These are phyloP conservation scores for Platismatia glauca DNA, from an alignment of 495 filamentous ascomycete genomes.

Conservation along the genomic window DNA sequence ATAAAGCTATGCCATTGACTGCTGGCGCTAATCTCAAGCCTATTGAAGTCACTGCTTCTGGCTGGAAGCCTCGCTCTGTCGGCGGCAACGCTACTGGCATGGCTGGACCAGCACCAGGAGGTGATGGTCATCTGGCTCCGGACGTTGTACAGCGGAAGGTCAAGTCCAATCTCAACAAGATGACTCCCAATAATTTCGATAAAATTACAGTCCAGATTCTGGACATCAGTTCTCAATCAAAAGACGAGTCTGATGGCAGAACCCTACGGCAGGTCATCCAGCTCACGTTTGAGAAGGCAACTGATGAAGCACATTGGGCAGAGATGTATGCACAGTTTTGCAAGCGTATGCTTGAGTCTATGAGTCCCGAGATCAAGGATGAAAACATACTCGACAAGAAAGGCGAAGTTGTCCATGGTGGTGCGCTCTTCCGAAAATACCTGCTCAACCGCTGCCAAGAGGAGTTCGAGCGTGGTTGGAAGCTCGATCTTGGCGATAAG, in stretches of 20 bases:
- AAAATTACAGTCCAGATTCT: slow-evolving; percentile 90
- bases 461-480: slow-evolving; percentile 98
- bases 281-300: slow-evolving; percentile 97
- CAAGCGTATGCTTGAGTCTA: slow-evolving; percentile 89
- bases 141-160: slow-evolving; percentile 97
- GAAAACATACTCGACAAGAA: slow-evolving; percentile 83
- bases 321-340: slow-evolving; percentile 99
- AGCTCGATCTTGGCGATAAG: slow-evolving; percentile 73
- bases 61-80: slow-evolving; percentile 87
- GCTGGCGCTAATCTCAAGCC: slow-evolving; percentile 70
- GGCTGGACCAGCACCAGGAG: slow-evolving; percentile 47
- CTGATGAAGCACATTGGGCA: slow-evolving; percentile 97
- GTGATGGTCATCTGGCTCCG: slow-evolving; percentile 62
- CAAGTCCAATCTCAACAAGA: slow-evolving; percentile 97
- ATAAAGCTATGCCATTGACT: slow-evolving; percentile 81
- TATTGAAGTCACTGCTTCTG: slow-evolving; percentile 55
- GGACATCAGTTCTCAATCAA: slow-evolving; percentile 85
- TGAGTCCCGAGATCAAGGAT: slow-evolving; percentile 92
- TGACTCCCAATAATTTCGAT: slow-evolving; percentile 99
- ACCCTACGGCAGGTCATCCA: slow-evolving; percentile 97
- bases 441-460: slow-evolving; percentile 97
- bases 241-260: slow-evolving; percentile 87
- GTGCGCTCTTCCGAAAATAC: slow-evolving; percentile 94
- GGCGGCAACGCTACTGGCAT: slow-evolving; percentile 35
- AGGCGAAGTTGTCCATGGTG: slow-evolving; percentile 79